These are phyloP conservation scores for Aeminium ludgeri DNA, from an alignment of 495 filamentous ascomycete species.

Conservation along the genomic window DNA sequence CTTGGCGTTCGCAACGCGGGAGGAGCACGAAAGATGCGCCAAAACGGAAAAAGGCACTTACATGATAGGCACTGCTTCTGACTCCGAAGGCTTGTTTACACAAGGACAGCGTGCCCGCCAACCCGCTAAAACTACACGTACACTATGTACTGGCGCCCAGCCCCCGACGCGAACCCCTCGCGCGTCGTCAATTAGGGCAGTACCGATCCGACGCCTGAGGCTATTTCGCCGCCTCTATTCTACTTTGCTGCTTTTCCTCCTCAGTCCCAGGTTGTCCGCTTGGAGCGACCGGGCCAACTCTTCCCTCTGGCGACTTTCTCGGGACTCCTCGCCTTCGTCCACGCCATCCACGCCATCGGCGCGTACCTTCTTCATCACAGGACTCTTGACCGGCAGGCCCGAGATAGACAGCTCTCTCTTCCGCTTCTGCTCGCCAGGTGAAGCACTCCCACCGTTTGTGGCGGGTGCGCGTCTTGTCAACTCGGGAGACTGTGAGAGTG, in stretches of 20 bases:
- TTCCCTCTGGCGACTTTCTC: constrained; percentile 35
- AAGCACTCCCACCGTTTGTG: not conserved
- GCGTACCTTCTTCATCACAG: constrained; percentile 1
- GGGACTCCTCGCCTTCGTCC: constrained; percentile 15
- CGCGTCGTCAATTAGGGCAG: too few species aligned
- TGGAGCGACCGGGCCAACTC: constrained; percentile 40
- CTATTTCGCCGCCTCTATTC: not conserved
- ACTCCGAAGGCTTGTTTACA: too few species aligned
- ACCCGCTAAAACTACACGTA: too few species aligned
- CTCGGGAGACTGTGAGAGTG: constrained; percentile 11
- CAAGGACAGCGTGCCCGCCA: too few species aligned
- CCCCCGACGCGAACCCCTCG: too few species aligned
- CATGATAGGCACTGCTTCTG: too few species aligned
- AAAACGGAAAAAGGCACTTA: too few species aligned
- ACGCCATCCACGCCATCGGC: constrained; percentile 1
- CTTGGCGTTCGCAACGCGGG: too few species aligned
- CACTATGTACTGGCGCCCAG: too few species aligned
- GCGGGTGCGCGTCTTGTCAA: not conserved
- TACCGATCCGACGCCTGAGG: too few species aligned
- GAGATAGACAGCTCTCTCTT: not conserved
- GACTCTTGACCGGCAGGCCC: constrained; percentile 7
- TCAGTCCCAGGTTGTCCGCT: constrained; percentile 41
- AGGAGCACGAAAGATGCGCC: too few species aligned
- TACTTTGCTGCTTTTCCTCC: constrained; percentile 27
- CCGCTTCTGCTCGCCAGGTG: not conserved